Percentiles rank a stretch among this genome's conserved stretches.
These are phyloP conservation scores for Discostella pseudostelligera DNA, from an alignment of 108 stramenopile species.

Conservation along the genomic window DNA sequence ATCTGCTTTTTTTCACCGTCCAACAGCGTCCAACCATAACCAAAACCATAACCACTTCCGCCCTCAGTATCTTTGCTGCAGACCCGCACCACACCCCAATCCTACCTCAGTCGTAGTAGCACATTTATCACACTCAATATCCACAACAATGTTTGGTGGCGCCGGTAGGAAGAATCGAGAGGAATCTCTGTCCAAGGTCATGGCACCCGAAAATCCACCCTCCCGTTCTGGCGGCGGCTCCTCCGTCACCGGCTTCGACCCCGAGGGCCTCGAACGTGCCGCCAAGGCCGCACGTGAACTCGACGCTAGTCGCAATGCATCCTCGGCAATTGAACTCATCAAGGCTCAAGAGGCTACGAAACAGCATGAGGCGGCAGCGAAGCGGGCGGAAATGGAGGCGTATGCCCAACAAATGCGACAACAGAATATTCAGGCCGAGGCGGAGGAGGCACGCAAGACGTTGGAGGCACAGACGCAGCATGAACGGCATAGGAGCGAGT, in stretches of 20 bases:
- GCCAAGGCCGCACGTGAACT: conserved; percentile 92
- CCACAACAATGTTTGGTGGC: conserved; percentile 53
- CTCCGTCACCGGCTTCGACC: conserved; percentile 88
- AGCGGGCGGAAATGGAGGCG: conserved; percentile 88
- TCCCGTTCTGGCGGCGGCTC: conserved; percentile 36
- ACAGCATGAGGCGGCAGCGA: conserved; percentile 86
- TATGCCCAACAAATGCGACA: conserved; percentile 85
- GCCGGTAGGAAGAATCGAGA: conserved; percentile 57
- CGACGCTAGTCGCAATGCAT: conserved; percentile 74
- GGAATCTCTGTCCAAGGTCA: conserved; percentile 66
- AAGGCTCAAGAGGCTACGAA: conserved; percentile 94
- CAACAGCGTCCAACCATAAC: no score
- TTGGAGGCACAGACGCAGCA: conserved; percentile 94
- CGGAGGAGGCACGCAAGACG: conserved; percentile 92
- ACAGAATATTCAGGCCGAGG: conserved; percentile 93
- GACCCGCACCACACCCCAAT: neutral
- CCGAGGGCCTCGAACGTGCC: conserved; percentile 92
- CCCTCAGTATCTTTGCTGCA: neutral
- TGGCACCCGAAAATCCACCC: conserved; percentile 83
- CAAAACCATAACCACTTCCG: no score
- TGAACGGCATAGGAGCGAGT: conserved; percentile 86
- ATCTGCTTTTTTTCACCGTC: no score
- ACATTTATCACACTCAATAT: neutral
- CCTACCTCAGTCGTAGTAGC: no score
- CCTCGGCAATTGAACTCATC: conserved; percentile 88